Evolutionary conservation across 441 rosid species (phyloP).

Genomic region (Flueggea neowawraea): DNA sequence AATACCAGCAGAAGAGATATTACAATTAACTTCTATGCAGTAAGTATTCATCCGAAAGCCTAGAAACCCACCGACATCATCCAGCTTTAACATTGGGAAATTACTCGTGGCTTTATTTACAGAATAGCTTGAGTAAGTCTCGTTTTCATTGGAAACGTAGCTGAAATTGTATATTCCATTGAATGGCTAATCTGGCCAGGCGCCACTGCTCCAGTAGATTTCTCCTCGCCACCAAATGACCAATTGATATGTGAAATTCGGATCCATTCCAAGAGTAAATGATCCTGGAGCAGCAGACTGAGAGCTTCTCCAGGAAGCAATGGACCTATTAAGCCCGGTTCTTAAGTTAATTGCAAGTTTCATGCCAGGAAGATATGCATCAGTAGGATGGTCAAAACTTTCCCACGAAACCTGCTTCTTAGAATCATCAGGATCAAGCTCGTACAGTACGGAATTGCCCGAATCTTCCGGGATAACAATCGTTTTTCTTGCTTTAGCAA

Average conservation of each 20-base stretch:
- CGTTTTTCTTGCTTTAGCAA: neutral
- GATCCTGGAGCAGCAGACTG: conserved; percentile 20
- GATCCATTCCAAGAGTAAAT: conserved; percentile 19
- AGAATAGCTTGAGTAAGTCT: conserved; percentile 18
- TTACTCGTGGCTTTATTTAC: conserved; percentile 1
- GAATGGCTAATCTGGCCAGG: neutral
- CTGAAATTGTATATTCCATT: conserved; percentile 5
- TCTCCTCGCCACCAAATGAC: conserved; percentile 14
- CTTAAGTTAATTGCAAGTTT: conserved; percentile 23
- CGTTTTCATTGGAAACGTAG: conserved; percentile 18
- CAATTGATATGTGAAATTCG: conserved; percentile 7
- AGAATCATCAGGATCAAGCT: neutral
- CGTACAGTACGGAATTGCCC: conserved; percentile 13
- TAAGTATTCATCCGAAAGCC: neutral
- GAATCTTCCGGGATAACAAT: conserved; percentile 11
- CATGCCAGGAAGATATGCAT: conserved; percentile 35
- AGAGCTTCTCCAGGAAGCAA: conserved; percentile 20
- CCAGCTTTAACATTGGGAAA: conserved; percentile 7
- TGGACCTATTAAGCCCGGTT: conserved; percentile 9
- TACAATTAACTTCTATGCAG: conserved; percentile 1
- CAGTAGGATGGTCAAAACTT: conserved; percentile 39
- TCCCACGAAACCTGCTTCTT: conserved; percentile 25
- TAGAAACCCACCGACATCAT: neutral
- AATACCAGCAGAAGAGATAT: neutral
- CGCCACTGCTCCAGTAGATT: conserved; percentile 20